Conservation (phyloP, 139 green algal species). For the Chlamydomonas schloesseri region DNA sequence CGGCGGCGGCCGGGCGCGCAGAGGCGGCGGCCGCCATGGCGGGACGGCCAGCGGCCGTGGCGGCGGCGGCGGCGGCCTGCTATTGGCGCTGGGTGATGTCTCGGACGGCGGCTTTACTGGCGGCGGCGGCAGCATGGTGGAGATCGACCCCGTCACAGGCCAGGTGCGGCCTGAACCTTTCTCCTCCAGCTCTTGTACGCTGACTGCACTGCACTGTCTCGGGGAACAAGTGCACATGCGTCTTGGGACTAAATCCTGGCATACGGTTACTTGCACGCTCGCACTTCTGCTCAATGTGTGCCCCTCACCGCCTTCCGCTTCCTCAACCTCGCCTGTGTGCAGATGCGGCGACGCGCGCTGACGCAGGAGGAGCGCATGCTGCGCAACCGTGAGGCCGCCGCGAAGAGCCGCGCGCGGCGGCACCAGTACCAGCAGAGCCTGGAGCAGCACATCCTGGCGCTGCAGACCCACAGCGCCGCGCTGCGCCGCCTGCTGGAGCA, state of each 20-base stretch:
- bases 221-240: too few species aligned
- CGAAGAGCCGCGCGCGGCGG: constrained; percentile 12
- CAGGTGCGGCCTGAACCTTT: too few species aligned
- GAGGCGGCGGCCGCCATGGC: not conserved
- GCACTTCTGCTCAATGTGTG: too few species aligned
- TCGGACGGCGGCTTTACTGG: not conserved
- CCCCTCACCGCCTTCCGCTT: too few species aligned
- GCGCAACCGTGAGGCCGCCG: constrained; percentile 23
- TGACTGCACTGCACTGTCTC: too few species aligned
- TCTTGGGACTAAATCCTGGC: too few species aligned
- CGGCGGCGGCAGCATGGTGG: not conserved
- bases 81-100: too few species aligned
- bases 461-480: constrained; percentile 13
- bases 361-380: constrained; percentile 28
- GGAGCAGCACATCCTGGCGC: constrained; percentile 5
- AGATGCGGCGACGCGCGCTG: not conserved
- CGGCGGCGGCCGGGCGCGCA: too few species aligned
- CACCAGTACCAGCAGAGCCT: constrained; percentile 11
- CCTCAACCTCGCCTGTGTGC: too few species aligned
- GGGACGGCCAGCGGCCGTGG: not conserved
- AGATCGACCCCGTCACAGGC: not conserved
- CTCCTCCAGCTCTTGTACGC: too few species aligned
- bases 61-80: not conserved
- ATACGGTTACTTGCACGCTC: too few species aligned
- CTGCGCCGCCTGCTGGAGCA: not conserved